Evolutionary conservation across 768 basidiomycete species (phyloP).

Genomic region (Nevesoporus exiguus): DNA sequence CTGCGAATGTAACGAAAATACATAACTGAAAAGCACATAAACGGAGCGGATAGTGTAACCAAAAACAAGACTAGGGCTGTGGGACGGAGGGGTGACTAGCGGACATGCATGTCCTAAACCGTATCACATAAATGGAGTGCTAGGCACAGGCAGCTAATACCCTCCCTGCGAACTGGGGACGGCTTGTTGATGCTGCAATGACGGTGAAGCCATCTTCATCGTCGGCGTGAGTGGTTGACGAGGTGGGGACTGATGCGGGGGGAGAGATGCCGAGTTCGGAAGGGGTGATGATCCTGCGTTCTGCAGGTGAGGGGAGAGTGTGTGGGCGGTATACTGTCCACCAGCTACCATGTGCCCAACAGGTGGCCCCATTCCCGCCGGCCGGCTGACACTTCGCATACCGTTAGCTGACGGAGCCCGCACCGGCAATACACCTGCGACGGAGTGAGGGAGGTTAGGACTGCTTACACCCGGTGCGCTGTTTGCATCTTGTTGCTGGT

Average conservation of each 20-base stretch:
- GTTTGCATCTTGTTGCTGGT: slow-evolving; percentile 25
- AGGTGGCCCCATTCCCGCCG: slow-evolving; percentile 17
- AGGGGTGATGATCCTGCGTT: slow-evolving; percentile 45
- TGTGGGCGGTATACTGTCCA: slow-evolving; percentile 40
- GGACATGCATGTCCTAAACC: slow-evolving; percentile 13
- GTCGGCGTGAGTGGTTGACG: slow-evolving; percentile 49
- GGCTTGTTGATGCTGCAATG: slow-evolving; percentile 52
- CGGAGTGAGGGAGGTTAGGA: slow-evolving; percentile 34
- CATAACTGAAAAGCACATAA: slow-evolving; percentile 39
- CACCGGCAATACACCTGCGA: slow-evolving; percentile 35
- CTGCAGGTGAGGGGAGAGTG: slow-evolving; percentile 50
- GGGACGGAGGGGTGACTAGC: slow-evolving; percentile 15
- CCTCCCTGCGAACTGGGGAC: slow-evolving; percentile 51
- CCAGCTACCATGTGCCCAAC: slow-evolving; percentile 33
- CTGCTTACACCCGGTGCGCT: slow-evolving; percentile 31
- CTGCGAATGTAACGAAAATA: slow-evolving; percentile 29
- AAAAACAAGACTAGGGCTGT: slow-evolving; percentile 29
- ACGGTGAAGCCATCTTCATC: slow-evolving; percentile 52
- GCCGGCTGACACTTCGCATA: slow-evolving; percentile 41
- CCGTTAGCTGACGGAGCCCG: slow-evolving; percentile 60
- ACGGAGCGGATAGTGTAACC: slow-evolving; percentile 35
- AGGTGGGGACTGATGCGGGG: slow-evolving; percentile 45
- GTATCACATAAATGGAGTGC: slow-evolving; percentile 11
- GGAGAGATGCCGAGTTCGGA: slow-evolving; percentile 38
- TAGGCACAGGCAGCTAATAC: slow-evolving; percentile 35